Evolutionary conservation across 345 rosid species (phyloP), one percentile per base, ranked within the genome.

Genomic region (Sonneratia alba): DNA sequence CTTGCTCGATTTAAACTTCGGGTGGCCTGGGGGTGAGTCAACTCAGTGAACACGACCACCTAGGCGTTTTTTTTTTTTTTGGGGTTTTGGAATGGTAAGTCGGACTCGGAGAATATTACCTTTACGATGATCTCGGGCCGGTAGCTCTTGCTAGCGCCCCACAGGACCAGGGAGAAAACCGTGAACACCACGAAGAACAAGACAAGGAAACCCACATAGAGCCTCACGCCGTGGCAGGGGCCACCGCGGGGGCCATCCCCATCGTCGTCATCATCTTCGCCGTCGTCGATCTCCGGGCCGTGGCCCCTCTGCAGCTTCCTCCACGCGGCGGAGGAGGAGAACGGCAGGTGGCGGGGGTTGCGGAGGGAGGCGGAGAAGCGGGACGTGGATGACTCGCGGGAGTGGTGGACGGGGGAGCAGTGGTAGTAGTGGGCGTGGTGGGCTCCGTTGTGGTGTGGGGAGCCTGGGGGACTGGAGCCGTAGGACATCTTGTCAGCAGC

Each of bases 371-470:
- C 93, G 8, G 97, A 87, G 90, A 90, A 90, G 36, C 97, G 83
- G 14, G 97, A 91, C 40, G 90, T 87, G 63, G 98, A 93, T 13
- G 98, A 94, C 81, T 94, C 98, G 7, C 97, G 88, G 19, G 98
- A 94, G 85, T 91, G 98, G 78, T 94, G 98, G 68, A 88, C 83
- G 1, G 98, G 97, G 9, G 98, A 94, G 79, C 89, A 83, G 72
- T 91, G 95, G 80, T 91, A 94, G 85, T 78, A 94, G 63, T 82
- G 83, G 40, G 38, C 66, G 38, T 3, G 37, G 38, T 24, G 12
- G 37, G 66, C 13, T 9, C 14, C 14, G 71, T 91, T 92, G 81
- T 91, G 89, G 85, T 77, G 90, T 47, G 97, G 98, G 1, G 98
- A 94, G 11, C 80, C 93, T 36, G 75, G 51, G 3, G 96, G 97